Conservation (phyloP, 495 filamentous ascomycete genomes). For the Glutinoglossum americanum region DNA sequence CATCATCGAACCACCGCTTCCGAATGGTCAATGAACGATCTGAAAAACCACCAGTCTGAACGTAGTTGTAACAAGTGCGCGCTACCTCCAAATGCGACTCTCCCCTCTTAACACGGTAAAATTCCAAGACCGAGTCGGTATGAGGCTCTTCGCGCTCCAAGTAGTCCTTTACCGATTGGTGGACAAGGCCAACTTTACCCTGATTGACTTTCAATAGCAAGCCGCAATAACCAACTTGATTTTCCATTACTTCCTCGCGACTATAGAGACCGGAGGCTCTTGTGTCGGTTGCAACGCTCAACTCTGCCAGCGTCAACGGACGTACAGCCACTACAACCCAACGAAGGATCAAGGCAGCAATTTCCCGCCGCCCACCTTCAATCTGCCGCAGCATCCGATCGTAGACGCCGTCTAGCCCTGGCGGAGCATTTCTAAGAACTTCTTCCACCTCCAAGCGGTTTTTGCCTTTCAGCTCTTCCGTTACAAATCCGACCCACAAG, state of each 20-base stretch:
- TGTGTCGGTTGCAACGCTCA: background rate
- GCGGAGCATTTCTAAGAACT: background rate
- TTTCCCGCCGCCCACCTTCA: background rate
- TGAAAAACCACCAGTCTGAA: background rate
- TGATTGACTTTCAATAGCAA: background rate
- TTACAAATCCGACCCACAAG: background rate
- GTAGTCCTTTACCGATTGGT: background rate
- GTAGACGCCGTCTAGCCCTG: background rate
- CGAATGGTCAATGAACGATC: background rate
- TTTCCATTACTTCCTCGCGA: background rate
- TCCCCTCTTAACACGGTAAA: background rate
- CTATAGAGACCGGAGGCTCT: background rate
- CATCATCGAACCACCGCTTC: no score
- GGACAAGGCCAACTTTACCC: background rate
- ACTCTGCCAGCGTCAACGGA: background rate
- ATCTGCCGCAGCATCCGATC: background rate
- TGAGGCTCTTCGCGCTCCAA: background rate
- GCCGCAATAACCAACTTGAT: background rate
- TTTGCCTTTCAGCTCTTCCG: background rate
- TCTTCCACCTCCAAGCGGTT: background rate
- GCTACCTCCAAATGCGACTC: background rate
- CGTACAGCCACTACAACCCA: background rate
- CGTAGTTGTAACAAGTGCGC: background rate
- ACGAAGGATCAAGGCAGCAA: background rate
- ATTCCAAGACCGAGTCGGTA: background rate